These are phyloP conservation scores for Phoma sp. DNA, from an alignment of 2,329 filamentous ascomycete species.

Conservation along the genomic window DNA sequence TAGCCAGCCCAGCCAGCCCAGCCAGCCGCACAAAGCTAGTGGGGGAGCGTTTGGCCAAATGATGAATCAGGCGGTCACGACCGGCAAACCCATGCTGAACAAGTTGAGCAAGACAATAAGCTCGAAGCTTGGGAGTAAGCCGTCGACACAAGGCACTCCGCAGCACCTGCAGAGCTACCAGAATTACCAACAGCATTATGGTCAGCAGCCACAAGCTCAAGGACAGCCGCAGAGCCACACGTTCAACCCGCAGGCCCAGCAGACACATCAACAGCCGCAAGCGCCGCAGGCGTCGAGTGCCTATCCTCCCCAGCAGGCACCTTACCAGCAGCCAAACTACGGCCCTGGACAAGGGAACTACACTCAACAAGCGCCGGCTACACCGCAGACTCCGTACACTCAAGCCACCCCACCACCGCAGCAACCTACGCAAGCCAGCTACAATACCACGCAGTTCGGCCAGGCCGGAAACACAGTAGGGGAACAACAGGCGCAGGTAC, in stretches of 20 bases:
- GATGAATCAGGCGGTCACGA: constrained; percentile 47
- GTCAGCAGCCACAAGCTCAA: constrained; percentile 29
- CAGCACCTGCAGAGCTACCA: constrained; percentile 43
- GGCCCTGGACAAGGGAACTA: constrained; percentile 38
- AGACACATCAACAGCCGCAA: constrained; percentile 23
- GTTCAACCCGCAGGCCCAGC: constrained; percentile 24
- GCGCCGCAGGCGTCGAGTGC: constrained; percentile 24
- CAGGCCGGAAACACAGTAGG: constrained; percentile 18
- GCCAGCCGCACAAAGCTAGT: constrained; percentile 28
- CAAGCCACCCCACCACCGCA: constrained; percentile 24
- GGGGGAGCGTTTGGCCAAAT: constrained; percentile 38
- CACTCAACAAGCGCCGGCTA: constrained; percentile 24
- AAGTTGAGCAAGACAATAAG: constrained; percentile 48
- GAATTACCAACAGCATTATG: constrained; percentile 40
- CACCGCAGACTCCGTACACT: constrained; percentile 19
- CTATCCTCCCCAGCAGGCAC: constrained; percentile 38
- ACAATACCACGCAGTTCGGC: constrained; percentile 20
- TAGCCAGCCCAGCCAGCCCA: constrained; percentile 21
- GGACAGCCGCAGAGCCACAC: constrained; percentile 25
- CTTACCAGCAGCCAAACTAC: constrained; percentile 34
- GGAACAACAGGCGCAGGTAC: constrained; percentile 16
- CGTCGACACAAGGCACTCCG: constrained; percentile 27
- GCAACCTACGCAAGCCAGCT: constrained; percentile 20
- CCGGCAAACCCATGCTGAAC: constrained; percentile 46
- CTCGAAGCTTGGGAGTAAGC: constrained; percentile 43